Evolutionary conservation across 139 green algal genomes (phyloP).

Genomic region (Chlamydomonas incerta): DNA sequence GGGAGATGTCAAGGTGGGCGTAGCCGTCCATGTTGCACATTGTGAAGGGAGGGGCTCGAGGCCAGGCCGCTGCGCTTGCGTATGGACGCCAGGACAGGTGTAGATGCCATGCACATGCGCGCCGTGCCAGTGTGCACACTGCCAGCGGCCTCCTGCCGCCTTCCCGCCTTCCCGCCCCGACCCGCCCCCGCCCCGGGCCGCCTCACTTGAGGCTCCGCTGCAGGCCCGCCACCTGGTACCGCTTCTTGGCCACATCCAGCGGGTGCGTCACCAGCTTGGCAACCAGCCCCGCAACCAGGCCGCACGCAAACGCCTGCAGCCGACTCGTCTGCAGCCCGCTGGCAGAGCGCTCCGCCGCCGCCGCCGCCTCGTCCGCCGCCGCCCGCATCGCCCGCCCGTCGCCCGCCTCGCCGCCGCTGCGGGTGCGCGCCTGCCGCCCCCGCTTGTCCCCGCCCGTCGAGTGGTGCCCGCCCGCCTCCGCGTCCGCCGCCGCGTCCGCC

Average conservation of each 20-base stretch:
- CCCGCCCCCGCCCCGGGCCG: neutral
- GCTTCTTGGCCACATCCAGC: conserved; percentile 98
- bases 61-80: too few relatives aligned
- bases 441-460: neutral
- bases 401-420: too few relatives aligned
- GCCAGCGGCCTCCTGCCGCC: neutral
- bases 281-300: conserved; percentile 69
- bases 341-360: neutral
- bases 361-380: neutral
- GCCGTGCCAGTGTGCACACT: too few relatives aligned
- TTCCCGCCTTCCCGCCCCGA: neutral
- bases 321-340: neutral
- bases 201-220: conserved; percentile 44
- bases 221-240: conserved; percentile 89
- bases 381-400: neutral
- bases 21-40: too few relatives aligned
- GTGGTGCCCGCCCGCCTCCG: neutral
- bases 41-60: too few relatives aligned
- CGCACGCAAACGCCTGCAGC: conserved; percentile 56
- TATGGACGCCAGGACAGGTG: too few relatives aligned
- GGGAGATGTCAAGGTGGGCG: too few relatives aligned
- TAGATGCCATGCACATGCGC: too few relatives aligned
- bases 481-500: neutral
- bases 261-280: conserved; percentile 93
- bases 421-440: neutral